phyloP scores from a whole-genome alignment of 371 early-diverging fungal genomes.

The Dinochytrium kinnereticum region DNA sequence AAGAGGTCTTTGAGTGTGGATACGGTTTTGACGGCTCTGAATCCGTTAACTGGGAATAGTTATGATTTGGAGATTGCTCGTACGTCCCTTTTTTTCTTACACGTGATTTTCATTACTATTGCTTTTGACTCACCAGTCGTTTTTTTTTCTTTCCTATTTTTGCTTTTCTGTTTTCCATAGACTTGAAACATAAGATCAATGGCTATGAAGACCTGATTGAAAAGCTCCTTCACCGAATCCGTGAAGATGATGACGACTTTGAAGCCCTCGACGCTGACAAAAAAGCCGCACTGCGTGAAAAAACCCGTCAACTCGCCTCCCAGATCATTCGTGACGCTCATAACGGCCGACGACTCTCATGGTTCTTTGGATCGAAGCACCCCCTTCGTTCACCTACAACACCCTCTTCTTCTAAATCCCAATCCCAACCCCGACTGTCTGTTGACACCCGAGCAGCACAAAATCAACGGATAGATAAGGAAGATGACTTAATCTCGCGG shows the following conservation, averaged over 20 bases:
- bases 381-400: neutral
- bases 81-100: neutral
- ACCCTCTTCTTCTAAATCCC: too few relatives aligned
- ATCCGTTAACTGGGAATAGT: neutral
- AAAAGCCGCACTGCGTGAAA: neutral
- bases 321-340: neutral
- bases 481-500: too few relatives aligned
- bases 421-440: too few relatives aligned
- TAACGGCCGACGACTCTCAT: neutral
- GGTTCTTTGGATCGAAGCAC: slow-evolving; percentile 7
- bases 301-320: neutral
- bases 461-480: too few relatives aligned
- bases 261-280: neutral
- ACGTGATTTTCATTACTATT: neutral
- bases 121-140: neutral
- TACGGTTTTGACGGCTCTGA: neutral
- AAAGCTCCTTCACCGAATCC: slow-evolving; percentile 3
- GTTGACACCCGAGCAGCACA: too few relatives aligned
- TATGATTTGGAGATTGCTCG: slow-evolving; percentile 9
- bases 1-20: neutral
- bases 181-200: slow-evolving; percentile 15
- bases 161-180: neutral
- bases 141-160: too few relatives aligned
- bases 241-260: neutral
- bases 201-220: slow-evolving; percentile 16